phyloP scores from a whole-genome alignment of 2,329 filamentous ascomycete genomes.

The Xylaria sp. region DNA sequence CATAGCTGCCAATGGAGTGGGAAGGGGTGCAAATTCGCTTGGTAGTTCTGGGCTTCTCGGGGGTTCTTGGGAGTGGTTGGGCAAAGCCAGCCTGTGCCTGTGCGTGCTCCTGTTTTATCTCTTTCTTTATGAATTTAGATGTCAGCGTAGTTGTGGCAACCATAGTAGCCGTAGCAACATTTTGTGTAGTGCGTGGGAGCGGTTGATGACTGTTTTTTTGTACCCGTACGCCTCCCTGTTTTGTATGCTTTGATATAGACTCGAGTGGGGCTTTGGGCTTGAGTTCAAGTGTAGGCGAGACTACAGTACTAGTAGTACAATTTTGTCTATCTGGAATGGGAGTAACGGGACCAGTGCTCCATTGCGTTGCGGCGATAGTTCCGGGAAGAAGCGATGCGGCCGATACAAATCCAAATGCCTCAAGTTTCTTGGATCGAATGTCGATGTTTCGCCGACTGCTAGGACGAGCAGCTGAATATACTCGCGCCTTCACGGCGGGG shows the following conservation, averaged over 20 bases:
- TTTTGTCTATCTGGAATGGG: neutral
- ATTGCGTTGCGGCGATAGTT: no score
- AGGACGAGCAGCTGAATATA: neutral
- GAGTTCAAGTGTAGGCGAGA: neutral
- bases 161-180: neutral
- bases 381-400: neutral
- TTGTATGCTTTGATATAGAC: neutral
- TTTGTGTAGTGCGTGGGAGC: neutral
- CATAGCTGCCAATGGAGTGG: constrained; percentile 4
- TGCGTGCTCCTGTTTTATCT: neutral
- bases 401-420: constrained; percentile 9
- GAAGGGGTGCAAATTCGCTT: neutral
- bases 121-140: neutral
- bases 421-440: neutral
- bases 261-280: neutral
- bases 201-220: neutral
- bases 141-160: neutral
- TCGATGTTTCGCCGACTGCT: neutral
- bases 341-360: neutral
- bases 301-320: neutral
- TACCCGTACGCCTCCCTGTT: neutral
- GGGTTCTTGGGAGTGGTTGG: neutral
- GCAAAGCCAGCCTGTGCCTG: neutral
- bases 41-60: neutral
- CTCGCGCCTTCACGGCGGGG: neutral